Evolutionary conservation across 208 protist genomes (phyloP).

Genomic region (Leishmania aethiopica): DNA sequence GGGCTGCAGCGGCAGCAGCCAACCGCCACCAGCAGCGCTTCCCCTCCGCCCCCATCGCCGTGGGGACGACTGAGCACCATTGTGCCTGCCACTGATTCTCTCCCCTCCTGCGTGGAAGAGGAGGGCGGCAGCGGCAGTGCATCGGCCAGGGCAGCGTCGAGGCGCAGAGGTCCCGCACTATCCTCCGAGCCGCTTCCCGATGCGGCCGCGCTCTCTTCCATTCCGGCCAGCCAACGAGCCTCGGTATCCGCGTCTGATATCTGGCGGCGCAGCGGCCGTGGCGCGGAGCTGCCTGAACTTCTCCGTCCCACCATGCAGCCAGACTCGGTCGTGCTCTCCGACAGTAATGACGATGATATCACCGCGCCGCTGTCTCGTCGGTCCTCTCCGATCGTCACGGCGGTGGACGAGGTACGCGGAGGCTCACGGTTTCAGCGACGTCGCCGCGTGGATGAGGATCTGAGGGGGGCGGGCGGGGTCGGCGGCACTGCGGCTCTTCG

Average conservation of each 20-base stretch:
- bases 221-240: slow-evolving; percentile 14
- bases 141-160: neutral
- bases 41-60: slow-evolving; percentile 8
- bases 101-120: slow-evolving; percentile 9
- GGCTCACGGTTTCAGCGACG: neutral
- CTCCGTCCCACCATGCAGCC: slow-evolving; percentile 10
- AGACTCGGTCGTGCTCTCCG: slow-evolving; percentile 7
- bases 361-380: slow-evolving; percentile 12
- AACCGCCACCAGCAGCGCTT: neutral
- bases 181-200: neutral
- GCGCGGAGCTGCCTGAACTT: neutral
- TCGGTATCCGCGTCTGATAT: slow-evolving; percentile 6
- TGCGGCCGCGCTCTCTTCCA: slow-evolving; percentile 4
- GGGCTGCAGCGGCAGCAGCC: neutral
- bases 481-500: slow-evolving; percentile 1
- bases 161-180: neutral
- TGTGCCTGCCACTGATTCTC: neutral
- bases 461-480: neutral
- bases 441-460: neutral
- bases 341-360: neutral
- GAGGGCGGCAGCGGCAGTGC: neutral
- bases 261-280: slow-evolving; percentile 2
- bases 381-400: slow-evolving; percentile 14
- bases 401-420: neutral
- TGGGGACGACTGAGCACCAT: slow-evolving; percentile 27